Conservation (phyloP, 108 stramenopile species). For the Cyclotella distinguenda region DNA sequence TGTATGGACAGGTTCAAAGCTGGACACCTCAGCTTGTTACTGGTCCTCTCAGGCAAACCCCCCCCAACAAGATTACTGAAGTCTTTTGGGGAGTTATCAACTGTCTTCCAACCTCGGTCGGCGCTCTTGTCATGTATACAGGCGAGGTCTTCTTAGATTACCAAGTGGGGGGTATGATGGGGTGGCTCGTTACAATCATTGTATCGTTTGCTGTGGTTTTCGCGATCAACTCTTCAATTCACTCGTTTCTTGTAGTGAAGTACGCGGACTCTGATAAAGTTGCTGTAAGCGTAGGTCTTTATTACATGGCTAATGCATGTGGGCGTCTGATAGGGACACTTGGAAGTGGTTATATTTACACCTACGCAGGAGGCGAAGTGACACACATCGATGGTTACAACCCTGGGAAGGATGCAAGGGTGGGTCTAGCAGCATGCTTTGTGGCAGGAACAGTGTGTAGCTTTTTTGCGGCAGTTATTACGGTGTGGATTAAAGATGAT, state of each 20-base stretch:
- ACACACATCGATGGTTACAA: constrained; percentile 40
- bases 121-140: constrained; percentile 57
- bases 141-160: constrained; percentile 57
- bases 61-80: constrained; percentile 86
- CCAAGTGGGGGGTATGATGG: constrained; percentile 57
- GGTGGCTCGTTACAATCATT: constrained; percentile 67
- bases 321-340: constrained; percentile 89
- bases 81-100: constrained; percentile 85
- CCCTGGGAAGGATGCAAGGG: constrained; percentile 67
- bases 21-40: constrained; percentile 92
- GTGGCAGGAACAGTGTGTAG: constrained; percentile 80
- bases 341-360: constrained; percentile 87
- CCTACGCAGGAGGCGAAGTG: constrained; percentile 76
- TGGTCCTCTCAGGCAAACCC: constrained; percentile 76
- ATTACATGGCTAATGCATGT: constrained; percentile 96
- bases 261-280: constrained; percentile 91
- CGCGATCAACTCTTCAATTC: constrained; percentile 92
- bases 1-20: constrained; percentile 93
- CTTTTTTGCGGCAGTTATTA: constrained; percentile 73
- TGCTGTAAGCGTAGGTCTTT: constrained; percentile 90
- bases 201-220: constrained; percentile 88
- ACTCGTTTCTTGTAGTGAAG: constrained; percentile 92
- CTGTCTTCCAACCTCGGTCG: constrained; percentile 68
- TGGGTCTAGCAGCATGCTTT: constrained; percentile 80
- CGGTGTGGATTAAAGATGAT: constrained; percentile 73